phyloP scores from a whole-genome alignment of 108 stramenopile species.

The Nitzschia sp. region DNA sequence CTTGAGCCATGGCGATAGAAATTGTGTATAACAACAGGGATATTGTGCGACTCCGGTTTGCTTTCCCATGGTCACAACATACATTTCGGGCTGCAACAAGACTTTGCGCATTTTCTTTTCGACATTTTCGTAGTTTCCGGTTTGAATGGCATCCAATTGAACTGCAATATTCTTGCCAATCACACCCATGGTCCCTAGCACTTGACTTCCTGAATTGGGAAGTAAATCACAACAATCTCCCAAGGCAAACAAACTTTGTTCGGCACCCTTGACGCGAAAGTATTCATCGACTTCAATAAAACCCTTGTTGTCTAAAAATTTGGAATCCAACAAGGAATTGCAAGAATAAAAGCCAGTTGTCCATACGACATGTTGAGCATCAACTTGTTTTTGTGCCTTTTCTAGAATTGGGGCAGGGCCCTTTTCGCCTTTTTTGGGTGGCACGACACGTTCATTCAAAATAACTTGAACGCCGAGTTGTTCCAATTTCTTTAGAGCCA shows the following conservation, averaged over 20 bases:
- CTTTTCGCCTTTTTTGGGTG: conserved; percentile 15
- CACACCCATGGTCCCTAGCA: conserved; percentile 3
- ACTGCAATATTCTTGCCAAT: conserved; percentile 28
- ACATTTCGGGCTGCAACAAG: conserved; percentile 7
- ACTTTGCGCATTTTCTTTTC: conserved; percentile 14
- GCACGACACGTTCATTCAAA: conserved; percentile 25
- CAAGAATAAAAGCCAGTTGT: conserved; percentile 25
- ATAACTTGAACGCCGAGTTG: conserved; percentile 28
- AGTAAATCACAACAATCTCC: conserved; percentile 36
- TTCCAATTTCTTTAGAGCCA: conserved; percentile 24
- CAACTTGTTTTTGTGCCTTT: conserved; percentile 8
- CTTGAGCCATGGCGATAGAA: conserved; percentile 28
- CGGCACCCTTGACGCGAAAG: conserved; percentile 30
- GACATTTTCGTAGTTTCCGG: not conserved
- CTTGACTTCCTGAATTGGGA: conserved; percentile 23
- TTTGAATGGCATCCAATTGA: conserved; percentile 15
- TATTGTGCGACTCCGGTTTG: conserved; percentile 24
- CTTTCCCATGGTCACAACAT: conserved; percentile 27
- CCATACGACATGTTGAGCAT: conserved; percentile 29
- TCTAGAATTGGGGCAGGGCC: conserved; percentile 5
- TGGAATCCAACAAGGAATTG: conserved; percentile 31
- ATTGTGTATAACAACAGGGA: conserved; percentile 8
- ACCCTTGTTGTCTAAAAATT: conserved; percentile 19
- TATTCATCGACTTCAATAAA: conserved; percentile 36
- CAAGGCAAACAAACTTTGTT: conserved; percentile 29